Evolutionary conservation across 108 stramenopile species (phyloP), one percentile per base, ranked within the genome.

Genomic region (Schizochytrium sp.): DNA sequence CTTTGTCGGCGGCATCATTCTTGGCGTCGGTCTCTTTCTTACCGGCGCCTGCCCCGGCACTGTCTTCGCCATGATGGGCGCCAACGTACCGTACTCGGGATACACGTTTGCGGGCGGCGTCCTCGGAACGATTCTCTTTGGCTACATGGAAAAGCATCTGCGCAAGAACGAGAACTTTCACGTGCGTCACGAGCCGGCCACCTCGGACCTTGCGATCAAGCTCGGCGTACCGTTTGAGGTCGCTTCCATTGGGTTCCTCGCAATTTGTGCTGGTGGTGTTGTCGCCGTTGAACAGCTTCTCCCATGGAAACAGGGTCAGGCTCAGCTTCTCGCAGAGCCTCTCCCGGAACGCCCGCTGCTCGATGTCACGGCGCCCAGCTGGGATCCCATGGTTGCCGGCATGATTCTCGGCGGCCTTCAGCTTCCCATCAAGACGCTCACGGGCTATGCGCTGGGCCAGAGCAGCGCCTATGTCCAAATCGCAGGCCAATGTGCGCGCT

Each of bases 11-110:
- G 58, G 45, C 47, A 5, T 23, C 41, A 6, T 87, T 5, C 8
- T 58, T 4, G 57, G 58, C 21, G 44, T 21, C 58, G 87, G 87
- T 5, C 53, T 87, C 29, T 25, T 5, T 34, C n/a, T 87, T 6
- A 21, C 58, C 44, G 87, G 87, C 16, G 34, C 57, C 2, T 87
- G 87, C 87, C 87, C 87, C 5, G 87, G 87, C 29, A 87, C 87
- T 3, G n/a, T 58, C 44, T 87, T 28, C 14, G 87, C 87, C 41
- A 55, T 57, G 87, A 29, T 87, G 34, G 87, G 87, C 12, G 57
- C 58, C 16, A 57, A 57, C n/a, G 57, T n/a, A 8, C 34, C 29
- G 8, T 25, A 58, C 10, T 12, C 87, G 8, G 8, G n/a, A 34
- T 10, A 12, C 18, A 87, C 87, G 16, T 58, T 87, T 57, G 87